Conservation (phyloP, 768 basidiomycete species). For the Trametes cinnabarina region DNA sequence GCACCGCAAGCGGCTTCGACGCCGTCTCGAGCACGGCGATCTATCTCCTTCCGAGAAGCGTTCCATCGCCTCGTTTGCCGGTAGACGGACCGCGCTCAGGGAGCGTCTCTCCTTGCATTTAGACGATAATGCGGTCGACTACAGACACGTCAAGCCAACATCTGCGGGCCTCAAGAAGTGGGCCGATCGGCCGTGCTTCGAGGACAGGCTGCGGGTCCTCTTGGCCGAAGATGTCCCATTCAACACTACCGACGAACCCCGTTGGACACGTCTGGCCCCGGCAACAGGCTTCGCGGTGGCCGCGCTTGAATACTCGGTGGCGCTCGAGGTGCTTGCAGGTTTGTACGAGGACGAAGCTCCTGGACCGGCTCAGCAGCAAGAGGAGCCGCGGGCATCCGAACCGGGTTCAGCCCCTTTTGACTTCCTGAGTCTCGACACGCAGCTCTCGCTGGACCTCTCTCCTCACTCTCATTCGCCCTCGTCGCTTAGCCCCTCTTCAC, state of each 20-base stretch:
- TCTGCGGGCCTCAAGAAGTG: slow-evolving; percentile 66
- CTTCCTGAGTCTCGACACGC: slow-evolving; percentile 17
- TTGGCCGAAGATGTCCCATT: slow-evolving; percentile 30
- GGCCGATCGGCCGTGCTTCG: slow-evolving; percentile 72
- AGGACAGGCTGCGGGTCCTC: slow-evolving; percentile 64
- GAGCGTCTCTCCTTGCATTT: slow-evolving; percentile 27
- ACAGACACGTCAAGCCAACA: slow-evolving; percentile 30
- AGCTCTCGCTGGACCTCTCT: slow-evolving; percentile 10
- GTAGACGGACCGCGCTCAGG: slow-evolving; percentile 18
- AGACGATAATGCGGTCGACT: slow-evolving; percentile 37
- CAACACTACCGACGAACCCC: slow-evolving; percentile 29
- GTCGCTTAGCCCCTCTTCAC: slow-evolving; percentile 6
- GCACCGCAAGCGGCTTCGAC: slow-evolving; percentile 51
- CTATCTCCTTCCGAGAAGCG: slow-evolving; percentile 41
- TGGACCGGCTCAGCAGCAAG: slow-evolving; percentile 10
- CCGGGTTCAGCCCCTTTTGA: slow-evolving; percentile 7
- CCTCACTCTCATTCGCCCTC: slow-evolving; percentile 9
- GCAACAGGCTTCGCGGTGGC: slow-evolving; percentile 60
- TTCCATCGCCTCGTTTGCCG: slow-evolving; percentile 45
- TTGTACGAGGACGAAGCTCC: slow-evolving; percentile 33
- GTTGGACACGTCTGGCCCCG: slow-evolving; percentile 35
- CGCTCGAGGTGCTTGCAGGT: slow-evolving; percentile 63
- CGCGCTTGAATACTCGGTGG: slow-evolving; percentile 67
- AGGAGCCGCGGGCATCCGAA: slow-evolving; percentile 4
- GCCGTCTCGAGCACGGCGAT: slow-evolving; percentile 38